phyloP scores from a whole-genome alignment of 495 filamentous ascomycete genomes.

The Trichoderma erinaceum region DNA sequence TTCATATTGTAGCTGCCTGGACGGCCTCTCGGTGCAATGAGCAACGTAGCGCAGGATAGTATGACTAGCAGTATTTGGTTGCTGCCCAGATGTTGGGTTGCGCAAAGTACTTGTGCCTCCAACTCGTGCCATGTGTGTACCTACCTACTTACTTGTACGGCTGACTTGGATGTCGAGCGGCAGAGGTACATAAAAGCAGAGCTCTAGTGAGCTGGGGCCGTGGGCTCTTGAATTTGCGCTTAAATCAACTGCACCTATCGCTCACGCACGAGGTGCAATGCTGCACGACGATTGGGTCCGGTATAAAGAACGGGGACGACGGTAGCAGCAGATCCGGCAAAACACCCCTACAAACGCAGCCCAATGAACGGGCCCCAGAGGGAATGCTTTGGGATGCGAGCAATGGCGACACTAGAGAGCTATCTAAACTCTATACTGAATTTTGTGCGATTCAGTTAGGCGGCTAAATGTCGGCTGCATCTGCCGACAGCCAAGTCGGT shows the following conservation, averaged over 20 bases:
- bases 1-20: no score
- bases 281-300: slow-evolving; percentile 7
- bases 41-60: no score
- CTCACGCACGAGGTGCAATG: slow-evolving; percentile 11
- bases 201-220: not conserved
- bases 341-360: slow-evolving; percentile 8
- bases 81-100: no score
- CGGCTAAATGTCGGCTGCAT: not conserved
- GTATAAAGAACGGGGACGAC: slow-evolving; percentile 3
- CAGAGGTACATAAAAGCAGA: not conserved
- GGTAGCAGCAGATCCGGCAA: slow-evolving; percentile 14
- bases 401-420: not conserved
- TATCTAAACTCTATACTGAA: not conserved
- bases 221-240: not conserved
- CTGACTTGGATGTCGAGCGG: not conserved
- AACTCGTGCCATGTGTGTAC: no score
- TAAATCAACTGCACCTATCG: slow-evolving; percentile 6
- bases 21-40: no score
- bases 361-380: not conserved
- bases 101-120: no score
- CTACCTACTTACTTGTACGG: no score
- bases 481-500: not conserved
- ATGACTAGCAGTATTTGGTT: no score
- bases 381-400: not conserved
- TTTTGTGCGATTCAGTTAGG: not conserved